Percentiles rank a stretch among this genome's conserved stretches.
phyloP scores from a whole-genome alignment of 441 rosid genomes.

The Mallotus japonicus region DNA sequence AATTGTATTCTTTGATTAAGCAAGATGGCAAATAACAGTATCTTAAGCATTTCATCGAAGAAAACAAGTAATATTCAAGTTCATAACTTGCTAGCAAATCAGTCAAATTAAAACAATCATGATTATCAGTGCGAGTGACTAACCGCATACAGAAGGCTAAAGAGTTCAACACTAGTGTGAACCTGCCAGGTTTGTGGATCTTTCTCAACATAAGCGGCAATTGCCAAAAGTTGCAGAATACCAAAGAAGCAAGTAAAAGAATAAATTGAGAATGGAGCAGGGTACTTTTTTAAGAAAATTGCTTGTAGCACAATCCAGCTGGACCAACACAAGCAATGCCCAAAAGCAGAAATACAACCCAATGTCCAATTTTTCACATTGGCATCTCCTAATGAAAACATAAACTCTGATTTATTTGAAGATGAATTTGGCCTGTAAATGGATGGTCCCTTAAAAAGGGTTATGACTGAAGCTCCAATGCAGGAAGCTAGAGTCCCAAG shows the following conservation, averaged over 20 bases:
- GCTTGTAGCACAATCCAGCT: constrained; percentile 86
- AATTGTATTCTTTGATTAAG: not conserved
- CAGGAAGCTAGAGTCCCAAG: constrained; percentile 68
- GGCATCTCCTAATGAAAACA: constrained; percentile 36
- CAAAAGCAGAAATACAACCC: constrained; percentile 72
- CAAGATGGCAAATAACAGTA: not conserved
- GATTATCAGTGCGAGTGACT: constrained; percentile 19
- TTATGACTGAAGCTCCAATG: constrained; percentile 71
- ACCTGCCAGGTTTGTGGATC: constrained; percentile 60
- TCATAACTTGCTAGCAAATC: not conserved
- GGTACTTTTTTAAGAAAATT: constrained; percentile 71
- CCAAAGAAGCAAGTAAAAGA: constrained; percentile 73
- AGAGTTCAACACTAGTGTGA: constrained; percentile 46
- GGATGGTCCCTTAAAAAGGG: constrained; percentile 72
- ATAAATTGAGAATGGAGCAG: constrained; percentile 77
- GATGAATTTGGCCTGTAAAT: constrained; percentile 45
- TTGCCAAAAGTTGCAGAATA: constrained; percentile 53
- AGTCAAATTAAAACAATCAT: no score
- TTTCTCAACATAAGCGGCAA: constrained; percentile 61
- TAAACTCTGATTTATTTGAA: constrained; percentile 12
- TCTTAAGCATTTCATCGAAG: no score
- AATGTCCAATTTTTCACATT: constrained; percentile 59
- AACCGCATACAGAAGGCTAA: constrained; percentile 63
- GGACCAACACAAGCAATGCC: constrained; percentile 88
- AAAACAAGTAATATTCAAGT: not conserved